Evolutionary conservation across 345 rosid genomes (phyloP).

Genomic region (Triadica sebifera): DNA sequence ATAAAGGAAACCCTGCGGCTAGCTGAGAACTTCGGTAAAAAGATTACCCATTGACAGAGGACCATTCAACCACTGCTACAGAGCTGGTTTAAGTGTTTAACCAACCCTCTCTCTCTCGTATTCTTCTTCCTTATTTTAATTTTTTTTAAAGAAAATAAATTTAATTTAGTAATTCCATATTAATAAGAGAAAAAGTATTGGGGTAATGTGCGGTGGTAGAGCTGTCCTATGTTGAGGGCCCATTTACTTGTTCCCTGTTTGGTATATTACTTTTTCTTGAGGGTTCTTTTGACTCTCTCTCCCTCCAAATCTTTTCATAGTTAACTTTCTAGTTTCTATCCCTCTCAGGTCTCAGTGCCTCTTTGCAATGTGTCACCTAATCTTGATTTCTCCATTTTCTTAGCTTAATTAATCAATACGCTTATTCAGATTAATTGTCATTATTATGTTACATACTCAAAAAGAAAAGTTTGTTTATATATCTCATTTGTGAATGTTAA

Average conservation of each 20-base stretch:
- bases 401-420: background rate
- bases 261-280: too few species aligned
- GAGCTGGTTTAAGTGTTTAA: conserved; percentile 6
- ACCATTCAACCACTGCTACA: conserved; percentile 12
- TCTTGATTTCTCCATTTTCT: background rate
- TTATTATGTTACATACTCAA: background rate
- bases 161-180: too few species aligned
- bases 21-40: too few species aligned
- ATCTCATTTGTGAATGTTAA: too few species aligned
- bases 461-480: too few species aligned
- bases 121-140: background rate
- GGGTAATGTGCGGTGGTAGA: conserved; percentile 13
- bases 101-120: background rate
- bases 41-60: too few species aligned
- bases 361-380: background rate
- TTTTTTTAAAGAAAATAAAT: too few species aligned
- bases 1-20: background rate
- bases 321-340: background rate
- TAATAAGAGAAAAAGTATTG: background rate
- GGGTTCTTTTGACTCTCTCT: background rate
- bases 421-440: too few species aligned
- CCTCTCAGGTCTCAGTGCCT: too few species aligned
- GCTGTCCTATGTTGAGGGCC: conserved; percentile 11
- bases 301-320: background rate
- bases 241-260: background rate